Evolutionary conservation across 2,329 filamentous ascomycete genomes (phyloP), one percentile per base, ranked within the genome.

Genomic region (Aspergillus intermedius): DNA sequence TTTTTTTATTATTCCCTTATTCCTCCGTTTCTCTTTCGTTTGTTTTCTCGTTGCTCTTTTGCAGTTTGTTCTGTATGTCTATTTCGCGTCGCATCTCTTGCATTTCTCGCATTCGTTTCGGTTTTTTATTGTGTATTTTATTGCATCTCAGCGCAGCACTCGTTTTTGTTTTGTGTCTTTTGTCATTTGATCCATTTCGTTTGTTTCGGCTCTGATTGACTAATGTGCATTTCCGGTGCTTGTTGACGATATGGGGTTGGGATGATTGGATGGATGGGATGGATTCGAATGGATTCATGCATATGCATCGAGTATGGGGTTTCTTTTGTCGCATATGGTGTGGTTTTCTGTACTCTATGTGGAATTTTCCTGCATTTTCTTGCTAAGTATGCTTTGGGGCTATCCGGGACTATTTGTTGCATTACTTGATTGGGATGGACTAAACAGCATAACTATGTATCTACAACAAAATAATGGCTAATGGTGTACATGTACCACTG

Each of bases 1-100:
- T 19, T 35, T 50, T 47, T 44, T 42, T 46, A 40, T 39, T 55
- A 15, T 55, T 53, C 44, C 49, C 42, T 53, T 32, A 47, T 57
- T 46, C 44, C 49, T 54, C 44, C 22, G 45, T 50, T 50, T 50
- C 43, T 51, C 44, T 52, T 43, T 47, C 50, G 25, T 30, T 46
- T n/a, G 12, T 35, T 30, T 22, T 44, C 10, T 30, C 13, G 19
- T n/a, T 42, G 17, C 10, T 32, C 17, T 43, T 25, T 22, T 17
- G 10, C 4, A 3, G 22, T 25, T 25, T 12, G 28, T 46, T 47
- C 23, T 46, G 34, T 13, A 39, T 25, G 15, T n/a, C 13, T 22
- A n/a, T 21, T 12, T 45, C 19, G 12, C 10, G 30, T 28, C 7
- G 44, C 15, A 39, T 39, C n/a, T 15, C 7, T 39, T 39, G n/a